Base-by-base conservation (phyloP, 2,329 filamentous ascomycete genomes). In the Cladosporium sp. region DNA sequence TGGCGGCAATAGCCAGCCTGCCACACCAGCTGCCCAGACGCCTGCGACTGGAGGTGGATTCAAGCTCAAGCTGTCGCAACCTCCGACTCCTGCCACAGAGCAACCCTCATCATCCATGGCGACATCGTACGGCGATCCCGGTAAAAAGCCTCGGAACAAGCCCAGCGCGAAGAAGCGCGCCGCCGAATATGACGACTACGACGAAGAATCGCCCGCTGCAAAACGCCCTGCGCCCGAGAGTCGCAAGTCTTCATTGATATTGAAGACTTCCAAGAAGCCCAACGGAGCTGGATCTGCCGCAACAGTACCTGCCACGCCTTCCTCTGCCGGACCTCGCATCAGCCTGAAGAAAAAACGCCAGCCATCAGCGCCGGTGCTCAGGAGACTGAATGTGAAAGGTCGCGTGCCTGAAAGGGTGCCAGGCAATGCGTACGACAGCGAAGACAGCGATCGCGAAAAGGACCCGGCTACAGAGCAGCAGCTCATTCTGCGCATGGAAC, bases 381-480 rank as follows among this genome's bases (percentile, higher is more conserved):
- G 56, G 50, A 48, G 48, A 47, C 60, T 63, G 55, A 64, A 60
- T 20, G 59, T 60, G 20, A 64, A 64, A 65, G 87, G 87, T n/a
- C 82, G 85, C 61, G 80, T 83, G 1, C 87, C 89, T 6, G 78
- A 82, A 32, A 83, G 90, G 62, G 85, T 86, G 4, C 83, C 84
- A 1, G 94, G 94, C 52, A 91, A 96, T 57, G 94, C 93, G 7
- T 99, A 97, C 74, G 94, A 99, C 71, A 97, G 92, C 3, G 94
- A 97, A 73, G 91, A 92, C 12, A 94, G 91, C 56, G 94, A 97
- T 69, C 85, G 87, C 13, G 94, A 99, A 72, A 74, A 78, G 9
- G 94, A 99, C 68, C 94, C 94, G 0, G 82, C 88, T 1, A 90
- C 96, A 60, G 93, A 97, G 73, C 89, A 93, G 68, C 88, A 95